Evolutionary conservation across 164 flowering plant genomes (phyloP).

Genomic region (Liquidambar formosana): DNA sequence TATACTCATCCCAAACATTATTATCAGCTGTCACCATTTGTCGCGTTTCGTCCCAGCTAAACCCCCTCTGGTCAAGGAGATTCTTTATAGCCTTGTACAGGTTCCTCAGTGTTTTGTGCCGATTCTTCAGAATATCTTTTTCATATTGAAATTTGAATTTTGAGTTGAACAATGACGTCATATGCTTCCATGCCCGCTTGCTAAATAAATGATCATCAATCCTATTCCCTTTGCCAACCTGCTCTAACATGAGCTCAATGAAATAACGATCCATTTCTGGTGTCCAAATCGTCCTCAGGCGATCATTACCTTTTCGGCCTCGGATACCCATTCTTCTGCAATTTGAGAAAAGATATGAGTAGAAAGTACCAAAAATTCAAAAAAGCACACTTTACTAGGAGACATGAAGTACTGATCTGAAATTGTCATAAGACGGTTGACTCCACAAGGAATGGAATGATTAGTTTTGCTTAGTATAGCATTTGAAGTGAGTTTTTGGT

Average conservation of each 20-base stretch:
- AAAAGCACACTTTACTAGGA: neutral
- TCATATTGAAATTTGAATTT: slow-evolving; percentile 47
- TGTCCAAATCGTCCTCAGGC: slow-evolving; percentile 64
- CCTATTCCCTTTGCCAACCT: slow-evolving; percentile 43
- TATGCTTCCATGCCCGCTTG: slow-evolving; percentile 55
- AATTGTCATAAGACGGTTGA: no score
- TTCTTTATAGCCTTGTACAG: slow-evolving; percentile 40
- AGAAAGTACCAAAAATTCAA: neutral
- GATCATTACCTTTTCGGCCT: slow-evolving; percentile 30
- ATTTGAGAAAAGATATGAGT: slow-evolving; percentile 8
- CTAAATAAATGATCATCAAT: slow-evolving; percentile 50
- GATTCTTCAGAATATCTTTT: slow-evolving; percentile 56
- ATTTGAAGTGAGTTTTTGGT: no score
- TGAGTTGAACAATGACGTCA: slow-evolving; percentile 46
- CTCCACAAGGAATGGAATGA: no score
- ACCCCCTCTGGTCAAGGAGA: slow-evolving; percentile 51
- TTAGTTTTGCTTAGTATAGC: no score
- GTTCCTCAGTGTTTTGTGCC: slow-evolving; percentile 57
- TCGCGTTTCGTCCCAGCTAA: slow-evolving; percentile 54
- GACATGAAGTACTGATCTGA: neutral
- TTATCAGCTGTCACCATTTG: slow-evolving; percentile 61
- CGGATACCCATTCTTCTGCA: slow-evolving; percentile 31
- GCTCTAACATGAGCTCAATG: slow-evolving; percentile 57
- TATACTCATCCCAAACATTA: slow-evolving; percentile 55
- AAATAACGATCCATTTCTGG: slow-evolving; percentile 66